Base-by-base conservation (phyloP, 2,329 filamentous ascomycete species). In the Blastomyces parvus region DNA sequence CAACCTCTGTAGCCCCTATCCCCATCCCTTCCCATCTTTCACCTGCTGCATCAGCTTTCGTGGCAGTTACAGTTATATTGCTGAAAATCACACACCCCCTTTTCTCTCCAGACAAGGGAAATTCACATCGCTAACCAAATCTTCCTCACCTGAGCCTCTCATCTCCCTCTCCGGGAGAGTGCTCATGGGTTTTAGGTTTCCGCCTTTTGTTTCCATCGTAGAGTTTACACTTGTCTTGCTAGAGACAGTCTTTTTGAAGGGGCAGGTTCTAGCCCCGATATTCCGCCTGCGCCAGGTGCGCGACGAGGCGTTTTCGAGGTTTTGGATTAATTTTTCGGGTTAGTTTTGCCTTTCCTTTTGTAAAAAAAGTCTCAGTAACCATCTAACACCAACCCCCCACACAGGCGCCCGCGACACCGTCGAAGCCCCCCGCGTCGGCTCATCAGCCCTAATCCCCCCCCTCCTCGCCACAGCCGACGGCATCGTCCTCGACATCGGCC, bases 401-500 rank as follows among this genome's bases (percentile, higher is more conserved):
- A 11, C 27, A 66, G 63, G 59, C 40, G 60, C 61, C 42, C 62
- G 64, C 42, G 52, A 62, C 14, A 44, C 27, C 38, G 55, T 59
- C 40, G 62, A 64, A 59, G 50, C 48, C 14, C 25, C 48, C 66
- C 64, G 67, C 64, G 38, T 64, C 65, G 70, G 70, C 52, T 77
- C 76, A 14, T 69, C 73, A 7, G 72, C 73, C 14, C 70, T 80
- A 19, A 74, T 80, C 61, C 76, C 78, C 0, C 70, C 74, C 0
- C 69, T 81, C 7, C 70, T 81, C 25, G 68, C 74, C 25, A 70
- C 72, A 30, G 75, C 78, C 1, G 68, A 69, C 1, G 80, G 80
- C 2, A 66, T 74, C 3, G 77, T 82, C 22, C 73, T 82, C 3
- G 80, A 82, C 66, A 73, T 82, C 38, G 80, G 80, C 6, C 83